phyloP scores from a whole-genome alignment of 305 asterid species.

The Petunia hybrid region DNA sequence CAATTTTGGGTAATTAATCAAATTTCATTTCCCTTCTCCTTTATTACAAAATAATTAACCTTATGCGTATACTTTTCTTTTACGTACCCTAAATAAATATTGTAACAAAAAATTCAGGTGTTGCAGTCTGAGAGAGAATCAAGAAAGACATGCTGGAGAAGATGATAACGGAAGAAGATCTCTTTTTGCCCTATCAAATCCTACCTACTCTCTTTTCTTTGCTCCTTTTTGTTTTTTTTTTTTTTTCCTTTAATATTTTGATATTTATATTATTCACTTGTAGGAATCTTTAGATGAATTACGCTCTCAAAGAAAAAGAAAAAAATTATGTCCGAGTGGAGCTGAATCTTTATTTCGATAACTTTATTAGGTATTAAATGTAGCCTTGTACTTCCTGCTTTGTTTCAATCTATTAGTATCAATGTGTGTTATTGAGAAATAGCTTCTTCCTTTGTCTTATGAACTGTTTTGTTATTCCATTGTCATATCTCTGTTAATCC shows the following conservation, averaged over 20 bases:
- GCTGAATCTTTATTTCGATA: constrained; percentile 47
- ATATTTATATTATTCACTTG: constrained; percentile 40
- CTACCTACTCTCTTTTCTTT: constrained; percentile 42
- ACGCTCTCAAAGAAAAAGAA: constrained; percentile 34
- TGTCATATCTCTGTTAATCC: neutral
- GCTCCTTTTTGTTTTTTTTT: constrained; percentile 28
- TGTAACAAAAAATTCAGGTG: constrained; percentile 44
- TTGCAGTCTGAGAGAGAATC: constrained; percentile 56
- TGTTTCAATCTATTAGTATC: constrained; percentile 48
- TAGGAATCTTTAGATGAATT: constrained; percentile 51
- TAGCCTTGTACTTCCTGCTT: constrained; percentile 49
- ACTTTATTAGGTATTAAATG: constrained; percentile 39
- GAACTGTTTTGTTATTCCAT: neutral
- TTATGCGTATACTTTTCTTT: neutral
- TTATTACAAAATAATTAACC: neutral
- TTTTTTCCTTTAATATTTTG: constrained; percentile 35
- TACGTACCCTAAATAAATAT: neutral
- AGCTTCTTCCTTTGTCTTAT: neutral
- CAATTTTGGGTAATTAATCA: constrained; percentile 58
- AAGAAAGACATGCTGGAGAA: constrained; percentile 41
- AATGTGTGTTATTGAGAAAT: constrained; percentile 41
- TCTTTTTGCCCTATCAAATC: constrained; percentile 41
- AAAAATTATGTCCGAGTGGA: constrained; percentile 45
- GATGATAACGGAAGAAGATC: constrained; percentile 43
- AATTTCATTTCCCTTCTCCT: neutral